Percentiles rank a stretch among this genome's conserved stretches.
Evolutionary conservation across 768 basidiomycete species (phyloP).

Genomic region (Trametes cingulata): DNA sequence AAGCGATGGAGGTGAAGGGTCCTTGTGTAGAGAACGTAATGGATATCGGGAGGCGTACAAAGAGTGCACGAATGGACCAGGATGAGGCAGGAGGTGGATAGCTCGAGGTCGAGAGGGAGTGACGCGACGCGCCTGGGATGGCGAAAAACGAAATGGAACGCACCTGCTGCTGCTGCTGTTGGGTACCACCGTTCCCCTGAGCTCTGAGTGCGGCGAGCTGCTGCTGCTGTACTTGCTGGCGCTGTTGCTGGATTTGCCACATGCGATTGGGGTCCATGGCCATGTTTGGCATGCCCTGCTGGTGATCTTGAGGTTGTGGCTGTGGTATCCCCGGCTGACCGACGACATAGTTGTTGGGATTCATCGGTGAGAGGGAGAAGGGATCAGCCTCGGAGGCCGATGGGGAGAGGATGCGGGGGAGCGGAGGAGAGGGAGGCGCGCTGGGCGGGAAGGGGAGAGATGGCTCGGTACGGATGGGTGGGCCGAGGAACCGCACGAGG

Average conservation of each 20-base stretch:
- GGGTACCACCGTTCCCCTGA: constrained; percentile 6
- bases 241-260: constrained; percentile 59
- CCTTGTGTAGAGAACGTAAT: not conserved
- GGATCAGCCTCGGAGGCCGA: constrained; percentile 57
- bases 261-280: constrained; percentile 52
- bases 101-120: constrained; percentile 4
- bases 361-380: constrained; percentile 43
- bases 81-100: not conserved
- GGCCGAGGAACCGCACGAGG: constrained; percentile 17
- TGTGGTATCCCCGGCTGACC: constrained; percentile 47
- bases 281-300: constrained; percentile 43
- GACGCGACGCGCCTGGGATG: constrained; percentile 17
- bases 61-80: not conserved
- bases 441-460: constrained; percentile 7
- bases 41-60: not conserved
- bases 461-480: constrained; percentile 17
- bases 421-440: constrained; percentile 5
- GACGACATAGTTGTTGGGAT: constrained; percentile 50
- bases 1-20: constrained; percentile 13
- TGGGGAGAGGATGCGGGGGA: constrained; percentile 24
- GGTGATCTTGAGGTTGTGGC: constrained; percentile 40
- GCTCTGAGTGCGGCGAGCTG: constrained; percentile 7
- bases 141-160: constrained; percentile 12
- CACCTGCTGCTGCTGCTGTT: constrained; percentile 25
- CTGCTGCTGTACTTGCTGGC: constrained; percentile 19